Conservation (phyloP, 768 basidiomycete genomes). For the Sporobolomyces phaffii region DNA sequence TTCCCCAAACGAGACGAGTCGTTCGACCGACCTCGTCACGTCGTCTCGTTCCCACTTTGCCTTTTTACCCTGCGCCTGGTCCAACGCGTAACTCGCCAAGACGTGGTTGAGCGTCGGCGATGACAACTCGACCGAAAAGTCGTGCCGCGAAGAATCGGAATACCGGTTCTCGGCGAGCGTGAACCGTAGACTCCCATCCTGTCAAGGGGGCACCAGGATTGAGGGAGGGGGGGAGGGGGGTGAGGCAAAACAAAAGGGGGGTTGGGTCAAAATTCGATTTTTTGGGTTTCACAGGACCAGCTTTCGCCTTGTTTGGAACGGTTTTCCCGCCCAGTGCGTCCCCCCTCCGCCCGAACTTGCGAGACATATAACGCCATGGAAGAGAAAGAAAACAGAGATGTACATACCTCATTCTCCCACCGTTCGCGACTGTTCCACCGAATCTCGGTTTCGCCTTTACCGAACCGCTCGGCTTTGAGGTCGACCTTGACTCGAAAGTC, state of each 20-base stretch:
- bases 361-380: too few species aligned
- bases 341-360: too few species aligned
- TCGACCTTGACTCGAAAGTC: slow-evolving; percentile 18
- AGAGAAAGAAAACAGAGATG: too few species aligned
- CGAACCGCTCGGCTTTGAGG: slow-evolving; percentile 18
- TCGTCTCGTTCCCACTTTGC: slow-evolving; percentile 9
- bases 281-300: too few species aligned
- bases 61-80: slow-evolving; percentile 1
- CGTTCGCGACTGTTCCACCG: slow-evolving; percentile 7
- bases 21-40: neutral
- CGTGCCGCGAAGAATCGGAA: neutral
- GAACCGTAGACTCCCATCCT: neutral
- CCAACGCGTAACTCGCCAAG: neutral
- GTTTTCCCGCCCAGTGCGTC: too few species aligned
- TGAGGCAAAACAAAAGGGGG: too few species aligned
- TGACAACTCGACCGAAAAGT: slow-evolving; percentile 3
- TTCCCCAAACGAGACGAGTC: slow-evolving; percentile 3
- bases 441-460: slow-evolving; percentile 13
- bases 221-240: too few species aligned
- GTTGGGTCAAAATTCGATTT: too few species aligned
- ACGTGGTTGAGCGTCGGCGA: neutral
- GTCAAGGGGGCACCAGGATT: too few species aligned
- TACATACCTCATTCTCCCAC: slow-evolving; percentile 23
- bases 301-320: too few species aligned
- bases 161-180: slow-evolving; percentile 13